Evolutionary conservation across 305 asterid genomes (phyloP), one percentile per base, ranked within the genome.

Genomic region (Fraxinus platypoda): DNA sequence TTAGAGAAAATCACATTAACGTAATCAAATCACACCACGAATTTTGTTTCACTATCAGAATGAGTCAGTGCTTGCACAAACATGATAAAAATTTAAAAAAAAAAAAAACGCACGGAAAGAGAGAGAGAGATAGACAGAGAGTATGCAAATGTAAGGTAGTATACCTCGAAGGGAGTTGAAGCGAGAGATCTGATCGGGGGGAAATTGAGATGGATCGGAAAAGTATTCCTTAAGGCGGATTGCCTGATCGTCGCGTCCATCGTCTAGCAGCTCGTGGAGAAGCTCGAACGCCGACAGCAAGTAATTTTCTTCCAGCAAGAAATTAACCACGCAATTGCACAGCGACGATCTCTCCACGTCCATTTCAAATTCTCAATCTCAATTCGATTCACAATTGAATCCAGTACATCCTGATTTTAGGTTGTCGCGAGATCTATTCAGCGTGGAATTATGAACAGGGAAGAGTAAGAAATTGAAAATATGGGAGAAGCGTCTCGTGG

Each of bases 271-370:
- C 90, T 96, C 99, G 87, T 96, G 99, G 83, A 96, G 98, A 68
- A 96, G 98, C 91, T 96, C 99, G 87, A 96, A 96, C 84, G 99
- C 99, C 89, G 99, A 87, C 77, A 94, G 88, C 84, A 91, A 86
- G 91, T 93, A 96, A 85, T 96, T 96, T 92, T 96, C 99, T 82
- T 96, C 98, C 83, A 96, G 88, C 49, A 96, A 85, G 85, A 96
- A 96, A 89, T 96, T 96, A 82, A 96, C 99, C 70, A 96, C 98
- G 85, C 97, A 94, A 87, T 96, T 96, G 94, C 99, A 96, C 77
- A 94, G 94, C 41, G 99, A 96, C 87, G 98, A 96, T 90, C 91
- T 91, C 97, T 96, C 98, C 83, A 94, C 98, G 90, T 96, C 99
- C 99, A 96, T 96, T 87, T 80, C 46, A 46, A 37, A 75, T 79